These are phyloP conservation scores for Cardiospermum halicacabum DNA, from an alignment of 345 rosid genomes.

Conservation along the genomic window DNA sequence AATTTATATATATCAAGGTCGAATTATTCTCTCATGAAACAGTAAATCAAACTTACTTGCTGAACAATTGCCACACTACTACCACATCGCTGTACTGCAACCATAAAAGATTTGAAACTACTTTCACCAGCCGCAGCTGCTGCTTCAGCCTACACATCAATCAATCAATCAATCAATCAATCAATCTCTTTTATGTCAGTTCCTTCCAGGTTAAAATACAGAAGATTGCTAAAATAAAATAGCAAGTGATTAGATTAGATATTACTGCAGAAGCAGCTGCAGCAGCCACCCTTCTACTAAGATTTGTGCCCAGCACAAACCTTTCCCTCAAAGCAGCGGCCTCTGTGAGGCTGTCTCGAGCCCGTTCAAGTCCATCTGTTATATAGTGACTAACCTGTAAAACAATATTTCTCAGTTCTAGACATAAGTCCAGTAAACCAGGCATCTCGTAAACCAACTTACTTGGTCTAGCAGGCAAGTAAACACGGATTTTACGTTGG, in stretches of 20 bases:
- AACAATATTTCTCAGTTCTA: slow-evolving; percentile 20
- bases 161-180: slow-evolving; percentile 22
- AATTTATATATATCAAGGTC: not conserved
- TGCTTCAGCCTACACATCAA: slow-evolving; percentile 84
- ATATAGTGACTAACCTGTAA: slow-evolving; percentile 80
- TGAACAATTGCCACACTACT: slow-evolving; percentile 97
- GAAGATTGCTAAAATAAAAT: slow-evolving; percentile 4
- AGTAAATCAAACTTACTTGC: slow-evolving; percentile 45
- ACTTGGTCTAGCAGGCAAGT: slow-evolving; percentile 91
- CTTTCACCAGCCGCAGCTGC: slow-evolving; percentile 99
- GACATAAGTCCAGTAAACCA: slow-evolving; percentile 13
- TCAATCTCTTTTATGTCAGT: slow-evolving; percentile 20
- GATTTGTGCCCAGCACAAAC: slow-evolving; percentile 79
- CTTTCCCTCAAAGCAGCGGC: slow-evolving; percentile 94
- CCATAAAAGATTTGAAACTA: slow-evolving; percentile 99
- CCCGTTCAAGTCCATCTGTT: slow-evolving; percentile 96
- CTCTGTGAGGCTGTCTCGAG: slow-evolving; percentile 86
- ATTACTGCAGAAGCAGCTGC: slow-evolving; percentile 95
- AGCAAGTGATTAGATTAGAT: slow-evolving; percentile 23
- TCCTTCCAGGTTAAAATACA: not conserved
- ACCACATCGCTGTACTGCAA: slow-evolving; percentile 95
- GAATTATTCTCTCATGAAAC: slow-evolving; percentile 9
- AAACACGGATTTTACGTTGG: slow-evolving; percentile 81
- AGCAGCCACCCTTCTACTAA: slow-evolving; percentile 96
- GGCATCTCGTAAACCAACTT: slow-evolving; percentile 31